Percentiles rank a stretch among this genome's conserved stretches.
phyloP scores from a whole-genome alignment of 768 basidiomycete species.

The Albatrellus ellisii region DNA sequence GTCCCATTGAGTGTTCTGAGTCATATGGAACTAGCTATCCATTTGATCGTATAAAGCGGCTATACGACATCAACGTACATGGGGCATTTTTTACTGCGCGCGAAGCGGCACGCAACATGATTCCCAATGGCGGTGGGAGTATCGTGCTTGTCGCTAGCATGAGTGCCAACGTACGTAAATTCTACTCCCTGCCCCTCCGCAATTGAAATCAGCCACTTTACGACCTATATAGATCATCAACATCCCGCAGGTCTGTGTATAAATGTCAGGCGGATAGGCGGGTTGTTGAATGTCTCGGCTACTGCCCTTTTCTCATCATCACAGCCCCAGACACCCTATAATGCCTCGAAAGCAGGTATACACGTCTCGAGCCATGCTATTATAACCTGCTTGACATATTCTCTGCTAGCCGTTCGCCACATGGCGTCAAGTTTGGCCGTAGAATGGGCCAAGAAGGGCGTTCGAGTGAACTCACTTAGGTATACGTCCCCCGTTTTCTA shows the following conservation, averaged over 20 bases:
- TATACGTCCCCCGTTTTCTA: conserved; percentile 17
- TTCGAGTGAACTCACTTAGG: conserved; percentile 79
- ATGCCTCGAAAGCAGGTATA: conserved; percentile 85
- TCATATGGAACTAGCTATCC: conserved; percentile 48
- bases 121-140: conserved; percentile 62
- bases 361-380: not conserved
- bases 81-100: conserved; percentile 94
- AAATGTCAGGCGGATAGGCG: too few species aligned
- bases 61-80: conserved; percentile 91
- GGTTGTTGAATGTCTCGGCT: too few species aligned
- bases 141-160: conserved; percentile 85
- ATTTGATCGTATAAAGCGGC: conserved; percentile 64
- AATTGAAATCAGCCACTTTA: not conserved
- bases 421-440: conserved; percentile 89
- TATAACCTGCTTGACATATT: conserved; percentile 1
- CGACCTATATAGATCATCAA: conserved; percentile 54
- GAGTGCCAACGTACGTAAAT: conserved; percentile 63
- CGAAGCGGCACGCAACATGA: conserved; percentile 89
- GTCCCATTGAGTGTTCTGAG: not conserved
- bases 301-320: not conserved
- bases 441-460: conserved; percentile 87
- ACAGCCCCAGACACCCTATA: conserved; percentile 90
- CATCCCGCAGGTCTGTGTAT: conserved; percentile 64
- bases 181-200: conserved; percentile 7
- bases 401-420: conserved; percentile 64